phyloP scores from a whole-genome alignment of 805 yeast species.

The Myxozyma neotropica region DNA sequence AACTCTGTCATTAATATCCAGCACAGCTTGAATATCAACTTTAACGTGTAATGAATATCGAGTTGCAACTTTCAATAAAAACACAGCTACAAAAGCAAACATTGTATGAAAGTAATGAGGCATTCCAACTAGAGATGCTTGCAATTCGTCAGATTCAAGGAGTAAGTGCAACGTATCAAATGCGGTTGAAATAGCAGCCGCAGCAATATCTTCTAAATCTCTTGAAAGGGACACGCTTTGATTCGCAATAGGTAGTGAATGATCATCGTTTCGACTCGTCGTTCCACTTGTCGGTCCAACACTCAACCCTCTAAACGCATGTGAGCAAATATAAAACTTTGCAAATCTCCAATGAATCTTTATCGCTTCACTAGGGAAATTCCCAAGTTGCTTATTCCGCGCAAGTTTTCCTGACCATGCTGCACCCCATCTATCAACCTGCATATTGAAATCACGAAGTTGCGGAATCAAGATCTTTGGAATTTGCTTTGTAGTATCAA shows the following conservation, averaged over 20 bases:
- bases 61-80: conserved; percentile 19
- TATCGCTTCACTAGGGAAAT: conserved; percentile 29
- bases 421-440: conserved; percentile 29
- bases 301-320: conserved; percentile 25
- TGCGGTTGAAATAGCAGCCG: conserved; percentile 21
- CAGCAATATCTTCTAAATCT: conserved; percentile 20
- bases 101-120: conserved; percentile 30
- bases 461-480: conserved; percentile 12
- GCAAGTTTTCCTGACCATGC: conserved; percentile 27
- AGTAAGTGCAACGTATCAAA: conserved; percentile 19
- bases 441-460: conserved; percentile 19
- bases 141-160: conserved; percentile 18
- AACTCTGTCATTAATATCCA: conserved; percentile 11
- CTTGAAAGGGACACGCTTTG: conserved; percentile 4
- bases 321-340: conserved; percentile 24
- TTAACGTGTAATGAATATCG: conserved; percentile 19
- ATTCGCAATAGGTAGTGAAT: neutral
- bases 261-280: conserved; percentile 2
- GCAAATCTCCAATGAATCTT: conserved; percentile 21
- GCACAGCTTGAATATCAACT: conserved; percentile 13
- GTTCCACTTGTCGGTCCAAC: neutral
- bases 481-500: conserved; percentile 20
- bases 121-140: conserved; percentile 17
- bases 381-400: conserved; percentile 15
- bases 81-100: conserved; percentile 29